Evolutionary conservation across 2,329 filamentous ascomycete genomes (phyloP), one percentile per base, ranked within the genome.

Genomic region (Metarhizium robertsii): DNA sequence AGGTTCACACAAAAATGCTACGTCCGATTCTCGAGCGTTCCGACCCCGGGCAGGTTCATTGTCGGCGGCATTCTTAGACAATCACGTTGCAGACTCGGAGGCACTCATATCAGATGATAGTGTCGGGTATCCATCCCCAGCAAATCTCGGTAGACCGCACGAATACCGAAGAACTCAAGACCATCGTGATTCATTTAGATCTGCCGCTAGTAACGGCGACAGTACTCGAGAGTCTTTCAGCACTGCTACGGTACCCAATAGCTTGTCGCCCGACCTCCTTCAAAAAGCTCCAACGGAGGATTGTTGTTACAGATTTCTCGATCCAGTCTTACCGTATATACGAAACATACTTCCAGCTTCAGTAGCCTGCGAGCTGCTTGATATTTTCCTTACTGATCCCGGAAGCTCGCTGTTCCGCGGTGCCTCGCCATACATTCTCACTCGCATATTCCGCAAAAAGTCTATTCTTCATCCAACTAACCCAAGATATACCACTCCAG

Each of bases 401-500:
- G 73, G 71, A 3, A 73, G 67, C 53, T 73, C 72, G 3, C 63
- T 75, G 0, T 75, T 76, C 56, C 69, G 71, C 14, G 72, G 68
- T 42, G 70, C 73, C 0, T 78, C 75, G 4, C 75, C 76, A 0
- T 78, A 78, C 56, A 72, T 78, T 16, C 65, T 78, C 20, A 75
- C 74, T 0, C 67, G 73, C 25, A 69, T 79, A 53, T 72, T 78
- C 48, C 69, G 75, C 18, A 75, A 71, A 57, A 69, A 68, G 54
- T 76, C 75, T 0, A 65, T 79, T 4, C 64, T 75, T 0, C 68
- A 73, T 46, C 64, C 70, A 2, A 65, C 67, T 0, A 68, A 68
- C 18, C 74, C 75, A 2, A 69, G 76, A 29, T 65, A 62, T 10
- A 72, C 70, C 0, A 73, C 74, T 0, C 72, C 75, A 1, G 74